Evolutionary conservation across 169 alveolate genomes (phyloP).

Genomic region (Babesia caballi): DNA sequence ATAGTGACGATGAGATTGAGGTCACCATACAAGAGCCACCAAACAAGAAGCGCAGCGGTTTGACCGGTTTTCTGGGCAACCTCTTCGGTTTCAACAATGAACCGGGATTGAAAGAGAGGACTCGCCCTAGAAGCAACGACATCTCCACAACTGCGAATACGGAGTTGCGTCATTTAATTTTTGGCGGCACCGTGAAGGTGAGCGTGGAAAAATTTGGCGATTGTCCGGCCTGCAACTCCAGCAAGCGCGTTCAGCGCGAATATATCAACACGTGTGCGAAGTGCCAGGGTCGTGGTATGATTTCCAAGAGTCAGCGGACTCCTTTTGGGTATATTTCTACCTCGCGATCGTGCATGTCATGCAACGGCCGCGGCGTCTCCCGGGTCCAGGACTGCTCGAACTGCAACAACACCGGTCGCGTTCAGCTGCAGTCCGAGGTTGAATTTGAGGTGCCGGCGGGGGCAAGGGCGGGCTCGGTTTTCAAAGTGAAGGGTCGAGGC

Average conservation of each 20-base stretch:
- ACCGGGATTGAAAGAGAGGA: background rate
- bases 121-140: constrained; percentile 1
- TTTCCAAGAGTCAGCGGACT: constrained; percentile 47
- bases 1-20: constrained; percentile 23
- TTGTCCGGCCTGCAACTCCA: constrained; percentile 35
- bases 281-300: constrained; percentile 52
- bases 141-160: constrained; percentile 8
- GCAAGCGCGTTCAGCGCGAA: background rate
- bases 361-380: constrained; percentile 44
- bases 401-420: constrained; percentile 55
- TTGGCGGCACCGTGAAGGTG: constrained; percentile 44
- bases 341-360: constrained; percentile 34
- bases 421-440: background rate
- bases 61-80: constrained; percentile 16
- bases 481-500: constrained; percentile 41
- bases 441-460: constrained; percentile 35
- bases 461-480: constrained; percentile 23
- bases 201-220: constrained; percentile 20
- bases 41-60: background rate
- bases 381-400: constrained; percentile 30
- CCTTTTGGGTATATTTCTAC: constrained; percentile 51
- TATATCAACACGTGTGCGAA: constrained; percentile 28
- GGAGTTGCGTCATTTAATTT: constrained; percentile 14
- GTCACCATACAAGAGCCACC: constrained; percentile 17
- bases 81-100: constrained; percentile 20